Evolutionary conservation across 1,139 yeast species (phyloP), one percentile per base, ranked within the genome.

Genomic region (Ogataea hybrid): DNA sequence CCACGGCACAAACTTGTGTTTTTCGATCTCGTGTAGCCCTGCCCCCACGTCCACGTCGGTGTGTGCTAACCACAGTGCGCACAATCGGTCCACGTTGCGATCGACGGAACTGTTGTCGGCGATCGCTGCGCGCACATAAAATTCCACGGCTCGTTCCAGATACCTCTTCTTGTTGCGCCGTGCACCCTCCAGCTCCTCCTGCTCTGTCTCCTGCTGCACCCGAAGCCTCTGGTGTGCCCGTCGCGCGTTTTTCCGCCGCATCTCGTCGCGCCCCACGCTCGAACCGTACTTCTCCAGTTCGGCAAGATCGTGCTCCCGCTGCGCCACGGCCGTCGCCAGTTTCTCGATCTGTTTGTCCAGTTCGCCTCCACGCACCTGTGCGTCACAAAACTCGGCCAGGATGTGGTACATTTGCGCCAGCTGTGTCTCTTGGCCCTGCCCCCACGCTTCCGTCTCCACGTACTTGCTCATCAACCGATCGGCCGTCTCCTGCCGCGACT

Each of bases 41-140:
- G 35, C 44, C 22, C 54, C 46, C 4, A 59, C 30, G 5, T 29
- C 11, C 5, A 50, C 47, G 2, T 59, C 51, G 3, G 75, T 60
- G 12, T 70, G 64, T 46, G 84, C 86, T 32, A 92, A 69, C 96
- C 97, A 90, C n/a, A 90, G 62, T 0, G 94, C 84, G 58, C 90
- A 82, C 48, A 90, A 83, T 42, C 86, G 75, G 52, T 88, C 95
- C 39, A 84, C 67, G 44, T 79, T 83, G 45, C 79, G 83, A 41
- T 73, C 77, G 37, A 73, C 74, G 4, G 25, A 37, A 46, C 68
- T 71, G 11, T 65, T 68, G 29, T 71, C 75, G 32, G 73, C 59
- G 2, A 70, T 62, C 23, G 83, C 64, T 37, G 86, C 69, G 37
- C 67, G 69, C 43, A 88, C 58, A 54, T 84, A 87, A 51, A 75